A percentile compares a stretch with the other conserved stretches of the same genome.
Evolutionary conservation across 2,329 filamentous ascomycete genomes (phyloP).

Genomic region (Geosmithia flava): DNA sequence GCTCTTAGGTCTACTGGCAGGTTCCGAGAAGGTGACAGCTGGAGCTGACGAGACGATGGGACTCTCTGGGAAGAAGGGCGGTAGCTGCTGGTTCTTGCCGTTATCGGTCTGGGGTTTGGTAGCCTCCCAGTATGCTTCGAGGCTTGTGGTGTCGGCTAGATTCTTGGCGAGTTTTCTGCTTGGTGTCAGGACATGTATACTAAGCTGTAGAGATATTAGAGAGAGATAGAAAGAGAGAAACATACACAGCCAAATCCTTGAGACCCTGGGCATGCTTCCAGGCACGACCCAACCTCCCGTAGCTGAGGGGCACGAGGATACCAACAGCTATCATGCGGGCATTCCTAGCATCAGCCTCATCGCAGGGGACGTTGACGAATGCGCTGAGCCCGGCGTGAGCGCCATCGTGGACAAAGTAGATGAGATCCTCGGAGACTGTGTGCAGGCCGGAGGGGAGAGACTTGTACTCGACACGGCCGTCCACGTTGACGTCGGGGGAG

Average conservation of each 20-base stretch:
- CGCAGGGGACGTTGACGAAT: constrained; percentile 74
- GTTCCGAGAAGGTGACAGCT: constrained; percentile 24
- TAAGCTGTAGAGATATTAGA: too few species aligned
- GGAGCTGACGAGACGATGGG: constrained; percentile 35
- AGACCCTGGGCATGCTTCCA: constrained; percentile 78
- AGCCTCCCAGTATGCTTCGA: constrained; percentile 73
- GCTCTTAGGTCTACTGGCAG: constrained; percentile 16
- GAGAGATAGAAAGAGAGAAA: constrained; percentile 3
- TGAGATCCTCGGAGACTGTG: constrained; percentile 75
- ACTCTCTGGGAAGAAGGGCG: constrained; percentile 23
- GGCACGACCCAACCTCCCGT: constrained; percentile 72
- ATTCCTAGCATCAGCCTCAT: constrained; percentile 65
- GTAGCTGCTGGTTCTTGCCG: constrained; percentile 12
- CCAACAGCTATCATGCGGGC: constrained; percentile 90
- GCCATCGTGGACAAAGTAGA: constrained; percentile 81
- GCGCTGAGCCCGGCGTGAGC: constrained; percentile 80
- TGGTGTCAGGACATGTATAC: neutral
- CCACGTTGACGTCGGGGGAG: constrained; percentile 56
- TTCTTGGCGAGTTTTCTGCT: constrained; percentile 49
- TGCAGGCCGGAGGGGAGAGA: constrained; percentile 89
- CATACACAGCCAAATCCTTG: constrained; percentile 60
- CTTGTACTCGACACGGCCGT: constrained; percentile 90
- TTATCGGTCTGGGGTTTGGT: constrained; percentile 23
- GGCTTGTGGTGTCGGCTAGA: constrained; percentile 43
- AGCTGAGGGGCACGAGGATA: constrained; percentile 72